phyloP scores from a whole-genome alignment of 2,329 filamentous ascomycete species.

The Talaromyces sp. region DNA sequence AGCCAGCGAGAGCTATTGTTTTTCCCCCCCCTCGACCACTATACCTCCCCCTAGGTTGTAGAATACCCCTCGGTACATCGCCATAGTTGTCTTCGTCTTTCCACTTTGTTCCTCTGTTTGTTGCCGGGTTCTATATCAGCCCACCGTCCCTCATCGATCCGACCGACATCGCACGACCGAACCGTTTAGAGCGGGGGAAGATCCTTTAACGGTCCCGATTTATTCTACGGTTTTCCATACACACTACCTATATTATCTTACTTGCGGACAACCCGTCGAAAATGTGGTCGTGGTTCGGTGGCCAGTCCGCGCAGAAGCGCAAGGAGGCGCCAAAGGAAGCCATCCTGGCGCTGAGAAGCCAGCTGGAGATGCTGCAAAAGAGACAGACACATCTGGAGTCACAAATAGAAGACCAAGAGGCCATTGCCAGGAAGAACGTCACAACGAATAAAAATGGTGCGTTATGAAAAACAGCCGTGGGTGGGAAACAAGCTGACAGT shows the following conservation, averaged over 20 bases:
- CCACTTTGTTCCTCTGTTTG: background rate
- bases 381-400: constrained; percentile 83
- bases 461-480: constrained; percentile 34
- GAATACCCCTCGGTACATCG: too few relatives aligned
- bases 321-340: constrained; percentile 97
- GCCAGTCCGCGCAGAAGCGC: constrained; percentile 71
- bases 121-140: background rate
- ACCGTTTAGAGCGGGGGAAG: background rate
- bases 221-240: background rate
- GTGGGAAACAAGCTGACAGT: background rate
- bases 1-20: too few relatives aligned
- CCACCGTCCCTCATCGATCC: background rate
- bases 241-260: background rate
- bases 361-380: constrained; percentile 97
- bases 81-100: background rate
- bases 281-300: constrained; percentile 89
- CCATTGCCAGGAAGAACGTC: constrained; percentile 81
- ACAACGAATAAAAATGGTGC: constrained; percentile 84
- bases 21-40: too few relatives aligned
- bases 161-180: background rate
- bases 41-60: too few relatives aligned
- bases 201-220: background rate
- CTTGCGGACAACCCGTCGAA: constrained; percentile 11
- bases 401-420: constrained; percentile 90
- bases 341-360: constrained; percentile 78